These are phyloP conservation scores for Xanthoconium purpureum DNA, from an alignment of 768 basidiomycete genomes.

Conservation along the genomic window DNA sequence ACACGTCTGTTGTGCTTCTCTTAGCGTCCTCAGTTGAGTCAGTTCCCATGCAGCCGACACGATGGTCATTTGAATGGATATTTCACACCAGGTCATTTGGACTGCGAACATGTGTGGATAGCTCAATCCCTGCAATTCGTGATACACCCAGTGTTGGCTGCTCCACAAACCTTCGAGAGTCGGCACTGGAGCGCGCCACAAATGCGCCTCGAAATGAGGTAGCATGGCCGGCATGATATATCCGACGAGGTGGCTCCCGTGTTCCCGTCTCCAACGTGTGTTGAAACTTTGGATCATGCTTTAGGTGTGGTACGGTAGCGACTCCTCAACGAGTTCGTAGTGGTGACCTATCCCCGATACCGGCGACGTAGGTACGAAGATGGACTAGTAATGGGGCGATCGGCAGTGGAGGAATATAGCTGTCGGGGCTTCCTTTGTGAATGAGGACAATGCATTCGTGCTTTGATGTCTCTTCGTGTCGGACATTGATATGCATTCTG, in stretches of 20 bases:
- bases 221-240: slow-evolving; percentile 4
- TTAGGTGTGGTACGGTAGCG: background rate
- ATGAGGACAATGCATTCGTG: no score
- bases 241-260: slow-evolving; percentile 11
- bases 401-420: background rate
- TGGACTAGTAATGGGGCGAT: slow-evolving; percentile 2
- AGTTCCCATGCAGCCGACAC: slow-evolving; percentile 5
- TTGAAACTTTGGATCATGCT: background rate
- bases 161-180: background rate
- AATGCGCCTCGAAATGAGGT: slow-evolving; percentile 3
- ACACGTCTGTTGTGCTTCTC: no score
- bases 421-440: background rate
- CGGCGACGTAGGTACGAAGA: slow-evolving; percentile 10
- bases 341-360: background rate
- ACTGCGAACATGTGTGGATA: slow-evolving; percentile 1
- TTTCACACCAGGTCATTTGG: background rate
- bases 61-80: slow-evolving; percentile 7
- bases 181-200: background rate
- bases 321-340: slow-evolving; percentile 5
- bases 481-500: no score
- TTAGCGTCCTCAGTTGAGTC: no score
- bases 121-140: slow-evolving; percentile 5
- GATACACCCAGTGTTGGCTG: slow-evolving; percentile 5
- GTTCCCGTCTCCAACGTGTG: background rate
- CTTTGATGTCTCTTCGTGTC: no score